Base-by-base conservation (phyloP, 2,329 filamentous ascomycete species). In the Talaromyces verruculosus region DNA sequence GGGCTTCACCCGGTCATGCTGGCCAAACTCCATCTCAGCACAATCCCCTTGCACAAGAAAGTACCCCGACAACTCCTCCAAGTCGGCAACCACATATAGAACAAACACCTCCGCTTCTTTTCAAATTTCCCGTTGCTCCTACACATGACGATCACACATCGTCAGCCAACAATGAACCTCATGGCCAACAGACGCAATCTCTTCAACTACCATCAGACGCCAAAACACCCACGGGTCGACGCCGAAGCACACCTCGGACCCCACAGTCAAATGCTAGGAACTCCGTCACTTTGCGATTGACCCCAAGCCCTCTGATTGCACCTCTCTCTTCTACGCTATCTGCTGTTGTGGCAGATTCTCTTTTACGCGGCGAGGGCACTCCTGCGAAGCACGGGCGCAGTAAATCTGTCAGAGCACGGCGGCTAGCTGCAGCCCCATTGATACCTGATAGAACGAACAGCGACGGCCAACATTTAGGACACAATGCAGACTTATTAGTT, bases 321-420 rank as follows among this genome's bases (percentile, higher is more conserved):
- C 87, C 88, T 0, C 79, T 90, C 0, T 87, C 84, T 1, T 84
- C 83, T 1, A 84, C 84, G 0, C 79, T 91, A 17, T 86, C 82
- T 72, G 88, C 85, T 0, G 84, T 90, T 58, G 86, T 90, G 5
- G 88, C 87, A 8, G 88, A 90, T 68, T 84, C 87, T 25, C 79
- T 89, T 30, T 83, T 87, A n/a, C 83, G 85, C 17, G 84, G 85
- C 15, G 80, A 85, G 67, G 81, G 81, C 8, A 78, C 76, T 25
- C 74, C 79, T 19, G 69, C 70, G 22, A 77, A 74, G 63, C 72
- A 75, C 41, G 75, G 77, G 28, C 71, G 70, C 53, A 70, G 67
- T 5, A 67, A 68, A 57, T 66, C 65, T 19, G 33, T 17, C n/a
- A 63, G 22, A 41, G 10, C 19, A 11, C 51, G 65, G 39, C 41